Evolutionary conservation across 2,329 filamentous ascomycete genomes (phyloP), one percentile per base, ranked within the genome.

Genomic region (Trichoderma lentiforme): DNA sequence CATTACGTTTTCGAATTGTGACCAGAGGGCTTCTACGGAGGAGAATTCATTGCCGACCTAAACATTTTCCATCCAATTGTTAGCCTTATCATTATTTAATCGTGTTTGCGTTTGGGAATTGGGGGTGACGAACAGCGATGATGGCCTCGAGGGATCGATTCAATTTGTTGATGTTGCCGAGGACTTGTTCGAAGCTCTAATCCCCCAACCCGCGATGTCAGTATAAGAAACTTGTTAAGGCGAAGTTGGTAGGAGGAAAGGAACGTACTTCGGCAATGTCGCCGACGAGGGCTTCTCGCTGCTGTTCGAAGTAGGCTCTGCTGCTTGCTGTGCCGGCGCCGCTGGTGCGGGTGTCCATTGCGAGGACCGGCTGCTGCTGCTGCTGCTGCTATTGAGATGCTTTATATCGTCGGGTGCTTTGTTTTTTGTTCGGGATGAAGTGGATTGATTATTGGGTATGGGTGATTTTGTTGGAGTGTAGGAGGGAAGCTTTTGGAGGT

Each of bases 21-120:
- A 97, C 96, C 96, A 99, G 18, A 99, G 87, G 34, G 94, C 94
- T 82, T 99, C 96, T 57, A 99, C 96, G 4, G 94, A 95, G n/a
- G 93, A 91, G 83, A 99, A 98, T 79, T 99, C 96, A 82, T 97
- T 97, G 47, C 96, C 96, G 67, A 99, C 91, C 91, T 93, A 70
- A 8, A 26, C 4, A 26, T 26, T 28, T 5, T 4, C 9, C 21
- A 1, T 6, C 18, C 12, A 39, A 11, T 18, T 36, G 11, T 67
- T 34, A 64, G 26, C 51, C 47, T 3, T 53, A n/a, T 30, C 15
- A 14, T 21, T 3, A 28, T 53, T 9, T 32, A 15, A 15, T n/a
- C 58, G 6, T 32, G 14, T 30, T 3, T 36, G 15, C 12, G 2
- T 6, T 32, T 51, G n/a, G 9, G 26, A 11, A 9, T 32, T 7